Evolutionary conservation across 2,329 filamentous ascomycete species (phyloP), one percentile per base, ranked within the genome.

Genomic region (Orbilia brochopaga): DNA sequence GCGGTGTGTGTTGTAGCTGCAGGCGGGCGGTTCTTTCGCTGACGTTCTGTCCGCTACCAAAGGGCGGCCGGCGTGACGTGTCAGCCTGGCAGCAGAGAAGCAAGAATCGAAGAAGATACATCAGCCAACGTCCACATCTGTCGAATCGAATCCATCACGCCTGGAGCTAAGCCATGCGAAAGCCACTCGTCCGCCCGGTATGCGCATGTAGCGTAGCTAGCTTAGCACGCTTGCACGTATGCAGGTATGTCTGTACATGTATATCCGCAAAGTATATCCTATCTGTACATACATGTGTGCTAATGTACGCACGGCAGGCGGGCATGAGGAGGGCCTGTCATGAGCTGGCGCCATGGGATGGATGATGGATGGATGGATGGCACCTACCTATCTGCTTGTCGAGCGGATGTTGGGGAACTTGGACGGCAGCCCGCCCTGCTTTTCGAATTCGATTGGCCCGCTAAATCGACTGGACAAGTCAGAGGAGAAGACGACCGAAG

Each of bases 381-480:
- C n/a, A n/a, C n/a, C n/a, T n/a, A 23, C 44, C 27, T 32, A 32
- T 8, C 27, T 32, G 27, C 67, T 51, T 72, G 60, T 51, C 30
- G 57, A 40, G 35, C 30, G 55, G 27, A 59, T 65, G 67, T 61
- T 72, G 67, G 67, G 65, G 60, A 52, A 58, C 52, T 51, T 61
- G 40, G 19, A 10, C 8, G 50, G 55, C 55, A 55, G 54, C 60
- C 32, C 67, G 67, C 67, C 67, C 67, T 72, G 64, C 50, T 72
- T 72, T 72, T 59, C 67, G 60, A 72, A 64, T 70, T 52, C 66
- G 59, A 70, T 72, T 72, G 67, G 67, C 55, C 67, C 67, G 67
- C 67, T 72, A 72, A 72, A 30, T 53, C 65, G 51, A 27, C 67
- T 72, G 67, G 56, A 72, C 67, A 72, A 65, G 67, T 72, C 67